Evolutionary conservation across 352 stramenopile species (phyloP), one percentile per base, ranked within the genome.

Genomic region (Pythium vanterpoolii): DNA sequence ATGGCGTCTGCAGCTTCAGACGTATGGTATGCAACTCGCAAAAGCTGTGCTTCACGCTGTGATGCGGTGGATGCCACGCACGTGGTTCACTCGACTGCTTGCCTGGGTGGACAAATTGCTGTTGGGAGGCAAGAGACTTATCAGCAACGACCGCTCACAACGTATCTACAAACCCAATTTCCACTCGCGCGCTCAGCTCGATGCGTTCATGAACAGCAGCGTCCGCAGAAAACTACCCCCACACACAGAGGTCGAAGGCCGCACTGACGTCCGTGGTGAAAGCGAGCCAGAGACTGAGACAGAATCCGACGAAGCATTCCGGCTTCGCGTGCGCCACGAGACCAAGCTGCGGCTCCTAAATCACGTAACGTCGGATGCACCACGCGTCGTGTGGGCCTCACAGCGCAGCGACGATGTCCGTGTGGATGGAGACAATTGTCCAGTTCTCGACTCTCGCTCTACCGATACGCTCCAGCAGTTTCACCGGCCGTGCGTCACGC

Each of bases 301-400:
- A n/a, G 76, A 73, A 24, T 58, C 55, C 1, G 69, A 79, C 45
- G 71, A 65, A n/a, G 38, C 85, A 36, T 89, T 87, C 56, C 78
- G 81, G 18, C 67, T 80, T 21, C 86, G 84, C 34, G 78, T 73
- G 21, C 76, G 81, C 0, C 68, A 90, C 27, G 64, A 82, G 56
- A 83, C 73, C 23, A 90, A 90, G 47, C 28, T 87, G 38, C 48
- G 53, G 11, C 66, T 90, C 18, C 57, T 77, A 8, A 60, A 72
- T 5, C 71, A 87, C 55, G 47, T 87, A 6, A 44, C 78, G 19
- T 61, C 70, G 21, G 73, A 82, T 50, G 73, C 54, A 1, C 60
- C 72, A 23, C 55, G 67, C 3, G 66, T 83, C 23, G 72, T 89
- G 36, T 90, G 81, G 81, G 79, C 81, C 8, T 73, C 81, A 11